phyloP scores from a whole-genome alignment of 2,329 filamentous ascomycete genomes.

The Fusarium dimerum region DNA sequence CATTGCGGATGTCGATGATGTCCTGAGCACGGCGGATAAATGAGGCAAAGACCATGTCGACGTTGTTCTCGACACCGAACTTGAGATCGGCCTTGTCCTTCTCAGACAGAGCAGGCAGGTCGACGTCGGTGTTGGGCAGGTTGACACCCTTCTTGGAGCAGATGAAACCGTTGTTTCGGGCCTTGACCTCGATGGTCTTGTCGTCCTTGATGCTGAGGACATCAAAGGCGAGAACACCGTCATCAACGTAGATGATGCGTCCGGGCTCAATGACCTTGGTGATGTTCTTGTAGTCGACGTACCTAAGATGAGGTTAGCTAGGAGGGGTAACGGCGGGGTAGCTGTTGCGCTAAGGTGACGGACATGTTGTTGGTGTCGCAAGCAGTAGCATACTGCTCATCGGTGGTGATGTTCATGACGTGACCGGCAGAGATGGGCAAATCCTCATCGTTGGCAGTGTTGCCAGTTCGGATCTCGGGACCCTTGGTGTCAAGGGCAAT shows the following conservation, averaged over 20 bases:
- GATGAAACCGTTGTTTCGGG: slow-evolving; percentile 97
- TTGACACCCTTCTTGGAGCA: slow-evolving; percentile 99
- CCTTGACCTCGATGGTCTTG: slow-evolving; percentile 82
- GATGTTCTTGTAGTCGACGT: slow-evolving; percentile 99
- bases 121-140: slow-evolving; percentile 97
- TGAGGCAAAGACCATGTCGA: slow-evolving; percentile 98
- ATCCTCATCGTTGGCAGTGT: slow-evolving; percentile 83
- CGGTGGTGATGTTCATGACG: slow-evolving; percentile 94
- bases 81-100: slow-evolving; percentile 94
- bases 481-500: slow-evolving; percentile 84
- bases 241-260: slow-evolving; percentile 96
- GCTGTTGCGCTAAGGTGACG: slow-evolving; percentile 35
- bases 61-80: slow-evolving; percentile 97
- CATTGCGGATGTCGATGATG: slow-evolving; percentile 86
- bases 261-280: slow-evolving; percentile 93
- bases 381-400: slow-evolving; percentile 83
- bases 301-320: slow-evolving; percentile 53
- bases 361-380: slow-evolving; percentile 94
- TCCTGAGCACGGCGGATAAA: slow-evolving; percentile 96
- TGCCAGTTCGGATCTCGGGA: slow-evolving; percentile 62
- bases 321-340: background rate
- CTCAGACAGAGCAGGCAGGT: slow-evolving; percentile 94
- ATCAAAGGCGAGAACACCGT: slow-evolving; percentile 95
- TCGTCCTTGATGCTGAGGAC: slow-evolving; percentile 86
- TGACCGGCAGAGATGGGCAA: slow-evolving; percentile 81